Percentiles rank a stretch among this genome's conserved stretches.
phyloP scores from a whole-genome alignment of 352 stramenopile species.

The Saprolegnia diclina region DNA sequence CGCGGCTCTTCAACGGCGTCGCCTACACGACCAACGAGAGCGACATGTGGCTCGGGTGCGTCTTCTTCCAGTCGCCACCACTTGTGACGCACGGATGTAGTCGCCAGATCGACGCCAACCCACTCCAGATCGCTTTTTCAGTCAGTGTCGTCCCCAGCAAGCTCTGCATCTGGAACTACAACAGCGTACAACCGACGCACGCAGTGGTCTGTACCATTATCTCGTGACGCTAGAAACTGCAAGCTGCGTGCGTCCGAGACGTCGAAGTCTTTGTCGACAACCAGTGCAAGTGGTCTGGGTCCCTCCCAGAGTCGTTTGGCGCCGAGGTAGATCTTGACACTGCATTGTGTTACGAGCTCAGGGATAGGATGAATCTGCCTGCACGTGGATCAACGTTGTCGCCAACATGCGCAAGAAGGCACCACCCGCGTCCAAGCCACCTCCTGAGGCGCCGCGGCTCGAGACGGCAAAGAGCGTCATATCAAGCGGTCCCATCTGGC shows the following conservation, averaged over 20 bases:
- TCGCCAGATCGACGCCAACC: constrained; percentile 24
- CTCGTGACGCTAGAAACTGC: constrained; percentile 31
- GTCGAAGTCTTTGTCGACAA: constrained; percentile 56
- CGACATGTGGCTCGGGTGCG: constrained; percentile 66
- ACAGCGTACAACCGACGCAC: constrained; percentile 54
- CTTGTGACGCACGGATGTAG: constrained; percentile 47
- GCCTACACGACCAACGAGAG: constrained; percentile 57
- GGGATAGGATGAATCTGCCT: constrained; percentile 45
- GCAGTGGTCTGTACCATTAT: constrained; percentile 24
- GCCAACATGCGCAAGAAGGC: constrained; percentile 36
- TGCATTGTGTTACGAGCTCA: background rate
- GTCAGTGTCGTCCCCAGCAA: constrained; percentile 43
- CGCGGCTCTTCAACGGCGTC: constrained; percentile 51
- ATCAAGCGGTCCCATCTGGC: constrained; percentile 12
- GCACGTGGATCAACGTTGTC: constrained; percentile 59
- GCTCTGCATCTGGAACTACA: constrained; percentile 79
- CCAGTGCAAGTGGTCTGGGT: constrained; percentile 68
- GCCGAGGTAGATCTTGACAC: constrained; percentile 29
- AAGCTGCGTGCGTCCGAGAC: constrained; percentile 50
- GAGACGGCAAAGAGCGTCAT: background rate
- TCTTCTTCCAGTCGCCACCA: constrained; percentile 38
- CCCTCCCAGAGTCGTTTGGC: constrained; percentile 61
- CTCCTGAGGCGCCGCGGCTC: background rate
- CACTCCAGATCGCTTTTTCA: constrained; percentile 53
- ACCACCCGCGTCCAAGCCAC: background rate